Percentiles rank a stretch among this genome's conserved stretches.
phyloP scores from a whole-genome alignment of 106 monocot genomes.

The Acanthochlamys bracteata region DNA sequence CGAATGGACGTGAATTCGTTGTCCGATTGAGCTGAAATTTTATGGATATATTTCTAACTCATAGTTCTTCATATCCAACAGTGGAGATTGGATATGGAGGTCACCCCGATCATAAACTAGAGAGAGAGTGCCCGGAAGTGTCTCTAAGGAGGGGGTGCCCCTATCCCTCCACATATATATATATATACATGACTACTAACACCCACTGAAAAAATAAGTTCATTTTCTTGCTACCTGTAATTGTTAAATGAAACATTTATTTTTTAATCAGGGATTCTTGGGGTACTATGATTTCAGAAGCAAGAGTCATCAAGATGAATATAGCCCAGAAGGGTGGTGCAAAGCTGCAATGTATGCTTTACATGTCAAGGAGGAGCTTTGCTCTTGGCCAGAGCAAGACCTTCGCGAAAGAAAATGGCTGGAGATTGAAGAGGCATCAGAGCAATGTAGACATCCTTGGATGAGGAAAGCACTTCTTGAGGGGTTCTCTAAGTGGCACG shows the following conservation, averaged over 20 bases:
- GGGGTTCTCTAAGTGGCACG: slow-evolving; percentile 31
- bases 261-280: slow-evolving; percentile 41
- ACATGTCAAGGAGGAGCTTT: slow-evolving; percentile 33
- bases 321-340: slow-evolving; percentile 58
- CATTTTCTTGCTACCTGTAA: not conserved
- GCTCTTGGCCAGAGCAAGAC: slow-evolving; percentile 31
- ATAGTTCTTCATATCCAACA: no score
- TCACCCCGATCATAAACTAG: no score
- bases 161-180: no score
- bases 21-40: no score
- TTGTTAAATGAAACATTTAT: not conserved
- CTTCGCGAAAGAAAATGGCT: slow-evolving; percentile 27
- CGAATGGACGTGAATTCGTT: no score
- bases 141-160: no score
- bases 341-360: slow-evolving; percentile 43
- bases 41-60: no score
- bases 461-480: slow-evolving; percentile 25
- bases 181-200: not conserved
- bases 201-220: not conserved
- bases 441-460: slow-evolving; percentile 26
- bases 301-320: slow-evolving; percentile 75
- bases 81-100: no score
- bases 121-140: no score
- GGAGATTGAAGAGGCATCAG: slow-evolving; percentile 17
- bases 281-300: slow-evolving; percentile 71